These are phyloP conservation scores for Solanum infundibuliforme DNA, from an alignment of 257 asterid genomes.

Conservation along the genomic window DNA sequence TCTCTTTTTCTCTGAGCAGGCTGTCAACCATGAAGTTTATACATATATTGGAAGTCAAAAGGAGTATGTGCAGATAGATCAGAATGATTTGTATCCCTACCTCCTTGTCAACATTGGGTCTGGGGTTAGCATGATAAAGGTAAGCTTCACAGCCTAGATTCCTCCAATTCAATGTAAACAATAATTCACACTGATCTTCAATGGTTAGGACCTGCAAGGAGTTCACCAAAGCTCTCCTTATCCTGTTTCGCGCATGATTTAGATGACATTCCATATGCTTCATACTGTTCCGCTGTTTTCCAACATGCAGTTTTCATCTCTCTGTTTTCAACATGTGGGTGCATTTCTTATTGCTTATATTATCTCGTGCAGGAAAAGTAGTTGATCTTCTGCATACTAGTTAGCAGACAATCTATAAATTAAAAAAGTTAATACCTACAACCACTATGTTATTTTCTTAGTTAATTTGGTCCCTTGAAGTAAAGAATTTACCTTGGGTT, in stretches of 20 bases:
- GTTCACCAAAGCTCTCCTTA: not conserved
- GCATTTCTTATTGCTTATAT: not conserved
- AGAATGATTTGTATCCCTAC: constrained; percentile 84
- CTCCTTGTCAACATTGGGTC: constrained; percentile 95
- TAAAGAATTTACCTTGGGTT: not conserved
- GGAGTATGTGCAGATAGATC: constrained; percentile 71
- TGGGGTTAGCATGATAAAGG: constrained; percentile 99
- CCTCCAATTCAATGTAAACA: not conserved
- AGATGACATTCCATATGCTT: not conserved
- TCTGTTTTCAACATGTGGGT: not conserved
- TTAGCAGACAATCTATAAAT: not conserved
- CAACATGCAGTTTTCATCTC: not conserved
- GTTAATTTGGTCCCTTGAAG: not conserved
- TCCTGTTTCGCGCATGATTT: not conserved
- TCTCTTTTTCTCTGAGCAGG: constrained; percentile 36
- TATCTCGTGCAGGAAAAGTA: not conserved
- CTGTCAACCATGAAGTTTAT: constrained; percentile 75
- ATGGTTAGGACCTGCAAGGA: not conserved
- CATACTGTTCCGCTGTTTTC: not conserved
- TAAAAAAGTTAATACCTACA: not conserved
- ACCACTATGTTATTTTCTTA: not conserved
- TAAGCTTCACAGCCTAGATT: constrained; percentile 7
- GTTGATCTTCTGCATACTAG: not conserved
- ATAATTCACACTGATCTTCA: not conserved
- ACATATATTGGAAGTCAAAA: constrained; percentile 61